Base-by-base conservation (phyloP, 2,329 filamentous ascomycete genomes). In the Pseudogymnoascus sp. region DNA sequence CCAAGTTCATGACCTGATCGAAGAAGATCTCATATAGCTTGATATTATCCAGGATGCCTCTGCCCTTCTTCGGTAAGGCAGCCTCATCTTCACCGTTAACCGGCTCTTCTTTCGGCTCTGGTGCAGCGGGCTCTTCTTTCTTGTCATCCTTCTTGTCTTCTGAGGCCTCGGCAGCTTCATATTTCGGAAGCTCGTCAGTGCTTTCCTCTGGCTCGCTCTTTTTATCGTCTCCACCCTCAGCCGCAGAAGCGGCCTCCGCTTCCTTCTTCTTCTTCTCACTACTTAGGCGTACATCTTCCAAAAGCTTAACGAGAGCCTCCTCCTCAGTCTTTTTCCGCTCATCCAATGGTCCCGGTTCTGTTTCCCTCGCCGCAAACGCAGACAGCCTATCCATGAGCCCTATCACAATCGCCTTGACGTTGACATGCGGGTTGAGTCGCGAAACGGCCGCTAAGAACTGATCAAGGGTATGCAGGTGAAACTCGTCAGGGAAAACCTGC, bases 11-110 rank as follows among this genome's bases (percentile, higher is more conserved):
- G 66, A 98, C 95, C 75, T 98, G 95, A 61, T 92, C 89, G 72
- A 98, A 96, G 81, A 98, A 99, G 65, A 98, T 91, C 76, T 98
- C 93, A 75, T 98, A 98, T 24, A 99, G 84, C 76, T 91, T 93
- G 64, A 96, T 87, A 70, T 91, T 88, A 61, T 87, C 83, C 0
- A 89, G 88, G 68, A 91, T 90, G 19, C 84, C 79, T 69, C 76
- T 75, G 59, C 41, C 70, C 65, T 69, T 71, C 62, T 68, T 70
- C 16, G 46, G 22, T 2, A 61, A 22, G 8, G 62, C 37, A 12
- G 70, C 71, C 3, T 77, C 76, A 14, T 76, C 75, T 4, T 78
- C 74, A 26, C 78, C 79, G 60, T 85, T 69, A 1, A 62, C 65
- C 12, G 68, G 67, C 63, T 69, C 66, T 2, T 63, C 31, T 31